These are phyloP conservation scores for Ophiorrhiza pumila DNA, from an alignment of 257 asterid species.

Conservation along the genomic window DNA sequence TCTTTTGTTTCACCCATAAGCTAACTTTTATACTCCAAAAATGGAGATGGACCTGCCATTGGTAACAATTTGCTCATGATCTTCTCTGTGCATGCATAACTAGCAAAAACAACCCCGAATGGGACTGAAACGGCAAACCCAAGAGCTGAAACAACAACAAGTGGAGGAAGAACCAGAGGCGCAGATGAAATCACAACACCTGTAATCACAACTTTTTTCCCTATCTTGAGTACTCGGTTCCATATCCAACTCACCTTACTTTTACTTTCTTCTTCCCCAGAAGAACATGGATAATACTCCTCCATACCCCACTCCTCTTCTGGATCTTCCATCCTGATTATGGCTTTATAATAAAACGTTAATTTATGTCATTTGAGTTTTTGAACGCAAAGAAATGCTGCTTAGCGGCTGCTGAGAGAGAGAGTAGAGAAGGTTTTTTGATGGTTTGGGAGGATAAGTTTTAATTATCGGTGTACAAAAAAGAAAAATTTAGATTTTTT, in stretches of 20 bases:
- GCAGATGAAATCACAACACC: slow-evolving; percentile 63
- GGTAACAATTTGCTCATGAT: slow-evolving; percentile 65
- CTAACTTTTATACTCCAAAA: slow-evolving; percentile 20
- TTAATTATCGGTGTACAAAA: no score
- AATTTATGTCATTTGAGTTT: neutral
- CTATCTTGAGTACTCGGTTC: slow-evolving; percentile 39
- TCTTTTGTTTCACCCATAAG: slow-evolving; percentile 9
- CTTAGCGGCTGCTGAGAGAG: neutral
- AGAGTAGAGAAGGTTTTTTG: neutral
- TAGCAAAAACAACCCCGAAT: slow-evolving; percentile 49
- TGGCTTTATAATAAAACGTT: neutral
- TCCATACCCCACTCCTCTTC: slow-evolving; percentile 33
- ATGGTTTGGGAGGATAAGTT: slow-evolving; percentile 7
- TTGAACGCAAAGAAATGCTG: neutral
- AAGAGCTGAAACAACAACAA: slow-evolving; percentile 50
- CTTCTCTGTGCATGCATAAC: slow-evolving; percentile 61
- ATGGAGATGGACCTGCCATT: slow-evolving; percentile 15
- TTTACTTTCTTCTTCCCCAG: slow-evolving; percentile 23
- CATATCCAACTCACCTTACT: slow-evolving; percentile 43
- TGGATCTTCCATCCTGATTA: slow-evolving; percentile 48
- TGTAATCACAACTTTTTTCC: slow-evolving; percentile 50
- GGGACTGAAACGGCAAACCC: slow-evolving; percentile 61
- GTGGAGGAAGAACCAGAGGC: slow-evolving; percentile 68
- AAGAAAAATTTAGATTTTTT: no score
- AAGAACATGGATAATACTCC: slow-evolving; percentile 12